These are phyloP conservation scores for Rhodomyrtus psidioides DNA, from an alignment of 441 rosid genomes.

Conservation along the genomic window DNA sequence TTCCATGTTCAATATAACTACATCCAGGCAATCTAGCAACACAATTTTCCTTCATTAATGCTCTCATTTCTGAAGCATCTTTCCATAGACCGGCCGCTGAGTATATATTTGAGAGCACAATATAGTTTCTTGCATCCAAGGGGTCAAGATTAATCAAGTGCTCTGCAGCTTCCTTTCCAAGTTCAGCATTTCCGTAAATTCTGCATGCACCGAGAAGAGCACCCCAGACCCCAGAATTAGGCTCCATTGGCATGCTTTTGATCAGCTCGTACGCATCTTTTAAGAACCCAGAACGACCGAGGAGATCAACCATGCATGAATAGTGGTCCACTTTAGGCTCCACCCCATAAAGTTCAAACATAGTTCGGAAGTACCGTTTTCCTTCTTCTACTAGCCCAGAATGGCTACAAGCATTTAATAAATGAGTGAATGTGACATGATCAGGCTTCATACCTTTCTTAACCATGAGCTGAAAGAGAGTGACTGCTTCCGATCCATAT, in stretches of 20 bases:
- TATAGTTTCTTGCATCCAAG: constrained; percentile 33
- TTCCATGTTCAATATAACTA: constrained; percentile 36
- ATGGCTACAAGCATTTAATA: constrained; percentile 50
- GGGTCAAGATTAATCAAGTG: constrained; percentile 29
- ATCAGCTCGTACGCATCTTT: constrained; percentile 31
- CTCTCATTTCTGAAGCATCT: constrained; percentile 31
- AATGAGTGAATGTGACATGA: constrained; percentile 53
- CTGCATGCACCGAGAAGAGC: constrained; percentile 54
- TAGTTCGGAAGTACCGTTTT: constrained; percentile 27
- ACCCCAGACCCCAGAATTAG: constrained; percentile 47
- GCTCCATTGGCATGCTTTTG: constrained; percentile 37
- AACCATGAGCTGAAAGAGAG: constrained; percentile 37
- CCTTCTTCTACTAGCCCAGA: constrained; percentile 47
- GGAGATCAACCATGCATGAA: constrained; percentile 48
- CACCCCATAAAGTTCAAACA: constrained; percentile 27
- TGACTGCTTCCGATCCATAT: constrained; percentile 32
- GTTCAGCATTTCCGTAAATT: constrained; percentile 20
- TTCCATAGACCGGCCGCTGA: constrained; percentile 40
- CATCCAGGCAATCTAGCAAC: constrained; percentile 29
- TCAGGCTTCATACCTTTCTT: constrained; percentile 28
- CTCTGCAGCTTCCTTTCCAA: constrained; percentile 38
- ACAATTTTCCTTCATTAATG: constrained; percentile 32
- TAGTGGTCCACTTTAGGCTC: constrained; percentile 37
- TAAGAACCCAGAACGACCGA: constrained; percentile 42
- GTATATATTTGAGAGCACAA: constrained; percentile 45